A percentile compares a stretch with the other conserved stretches of the same genome.
phyloP scores from a whole-genome alignment of 2,329 filamentous ascomycete genomes.

The Beauveria pseudobassiana region DNA sequence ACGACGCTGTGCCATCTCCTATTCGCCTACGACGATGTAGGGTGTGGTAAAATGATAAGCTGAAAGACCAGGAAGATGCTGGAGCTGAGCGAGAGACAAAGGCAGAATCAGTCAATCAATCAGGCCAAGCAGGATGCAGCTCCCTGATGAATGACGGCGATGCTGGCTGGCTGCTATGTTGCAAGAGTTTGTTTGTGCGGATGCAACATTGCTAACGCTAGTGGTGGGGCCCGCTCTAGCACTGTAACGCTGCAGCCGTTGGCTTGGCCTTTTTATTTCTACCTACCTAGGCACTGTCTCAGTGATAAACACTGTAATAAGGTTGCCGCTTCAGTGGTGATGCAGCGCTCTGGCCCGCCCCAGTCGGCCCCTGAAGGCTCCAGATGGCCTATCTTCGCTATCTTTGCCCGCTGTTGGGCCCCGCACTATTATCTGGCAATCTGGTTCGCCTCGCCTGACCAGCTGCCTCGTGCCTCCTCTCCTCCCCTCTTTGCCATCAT shows the following conservation, averaged over 20 bases:
- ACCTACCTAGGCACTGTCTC: too few relatives aligned
- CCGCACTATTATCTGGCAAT: neutral
- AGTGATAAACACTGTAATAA: neutral
- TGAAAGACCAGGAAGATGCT: neutral
- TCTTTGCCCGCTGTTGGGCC: neutral
- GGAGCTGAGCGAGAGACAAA: neutral
- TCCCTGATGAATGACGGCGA: too few relatives aligned
- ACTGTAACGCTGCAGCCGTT: too few relatives aligned
- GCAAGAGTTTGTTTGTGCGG: neutral
- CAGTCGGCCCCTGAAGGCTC: neutral
- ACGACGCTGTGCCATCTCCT: neutral
- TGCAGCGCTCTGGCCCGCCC: neutral
- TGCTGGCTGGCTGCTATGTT: too few relatives aligned
- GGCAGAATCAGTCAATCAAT: neutral
- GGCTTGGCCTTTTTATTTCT: too few relatives aligned
- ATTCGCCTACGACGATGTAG: neutral
- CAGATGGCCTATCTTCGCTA: neutral
- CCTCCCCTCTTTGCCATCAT: neutral
- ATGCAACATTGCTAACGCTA: neutral
- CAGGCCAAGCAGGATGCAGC: too few relatives aligned
- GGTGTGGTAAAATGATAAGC: neutral
- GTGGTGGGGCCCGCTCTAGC: neutral
- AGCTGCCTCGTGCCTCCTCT: neutral
- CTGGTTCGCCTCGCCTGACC: slow-evolving; percentile 1
- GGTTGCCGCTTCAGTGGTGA: neutral